These are phyloP conservation scores for Paralagenidium karlingii DNA, from an alignment of 352 stramenopile genomes.

Conservation along the genomic window DNA sequence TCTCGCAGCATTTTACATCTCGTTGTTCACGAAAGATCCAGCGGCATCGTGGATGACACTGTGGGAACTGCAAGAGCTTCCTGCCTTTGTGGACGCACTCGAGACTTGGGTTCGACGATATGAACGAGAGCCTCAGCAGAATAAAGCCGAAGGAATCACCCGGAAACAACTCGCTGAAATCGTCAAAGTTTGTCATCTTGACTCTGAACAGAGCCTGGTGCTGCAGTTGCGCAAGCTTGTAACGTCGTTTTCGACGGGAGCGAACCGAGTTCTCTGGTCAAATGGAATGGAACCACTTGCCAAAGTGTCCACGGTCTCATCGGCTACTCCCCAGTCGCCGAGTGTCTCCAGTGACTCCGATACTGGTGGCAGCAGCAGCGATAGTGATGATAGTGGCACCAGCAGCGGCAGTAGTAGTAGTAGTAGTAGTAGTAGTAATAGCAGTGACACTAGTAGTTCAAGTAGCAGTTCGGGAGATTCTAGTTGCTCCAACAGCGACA, in stretches of 20 bases:
- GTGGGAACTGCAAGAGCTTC: conserved; percentile 11
- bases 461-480: not conserved
- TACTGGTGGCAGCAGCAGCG: too few species aligned
- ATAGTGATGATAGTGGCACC: too few species aligned
- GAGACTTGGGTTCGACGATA: too few species aligned
- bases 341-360: too few species aligned
- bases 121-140: conserved; percentile 1
- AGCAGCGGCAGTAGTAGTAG: conserved; percentile 11
- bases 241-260: too few species aligned
- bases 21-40: conserved; percentile 8
- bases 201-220: too few species aligned
- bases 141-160: not conserved
- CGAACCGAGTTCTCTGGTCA: too few species aligned
- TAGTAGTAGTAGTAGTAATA: conserved; percentile 6
- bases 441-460: conserved; percentile 4
- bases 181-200: too few species aligned
- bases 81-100: conserved; percentile 8
- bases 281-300: too few species aligned
- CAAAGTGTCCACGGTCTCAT: too few species aligned
- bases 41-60: conserved; percentile 8
- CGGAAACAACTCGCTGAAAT: not conserved
- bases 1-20: conserved; percentile 14
- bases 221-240: too few species aligned
- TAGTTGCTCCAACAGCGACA: conserved; percentile 5
- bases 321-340: too few species aligned